Base-by-base conservation (phyloP, 2,329 filamentous ascomycete genomes). In the Chaetomiaceae sp. region DNA sequence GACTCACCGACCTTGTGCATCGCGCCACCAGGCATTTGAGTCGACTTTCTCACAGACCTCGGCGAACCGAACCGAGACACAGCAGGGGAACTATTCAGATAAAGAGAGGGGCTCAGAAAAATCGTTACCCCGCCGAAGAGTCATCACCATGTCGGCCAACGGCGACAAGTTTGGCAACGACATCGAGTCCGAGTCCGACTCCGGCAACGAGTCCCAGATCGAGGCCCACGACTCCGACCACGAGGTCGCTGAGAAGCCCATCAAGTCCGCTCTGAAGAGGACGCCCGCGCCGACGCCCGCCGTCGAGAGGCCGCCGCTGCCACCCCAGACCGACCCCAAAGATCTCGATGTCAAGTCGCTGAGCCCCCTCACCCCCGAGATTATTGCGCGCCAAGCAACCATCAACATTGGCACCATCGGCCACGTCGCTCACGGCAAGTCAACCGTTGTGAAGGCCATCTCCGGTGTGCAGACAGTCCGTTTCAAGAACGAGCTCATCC, bases 321-420 rank as follows among this genome's bases (percentile, higher is more conserved):
- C 94, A 65, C 89, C 91, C 64, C 94, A 99, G 78, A 95, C 94
- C 62, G 89, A 99, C 64, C 90, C 94, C 66, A 84, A 87, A 71
- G 87, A 91, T 64, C 82, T 99, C 67, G 89, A 97, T 68, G 81
- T 96, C 66, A 81, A 83, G 62, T 83, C 75, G 49, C 78, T 99
- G 65, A 89, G 81, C 62, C 92, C 94, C 54, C 78, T 96, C 65
- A 95, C 92, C 15, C 91, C 91, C 62, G 92, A 97, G 72, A 97
- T 99, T 69, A 99, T 99, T 69, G 90, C 91, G 58, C 84, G 94
- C 67, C 94, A 99, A 81, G 94, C 94, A 52, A 99, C 94, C 53
- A 96, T 97, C 80, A 97, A 97, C 76, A 96, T 97, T 66, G 94
- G 92, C 61, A 96, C 94, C 58, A 97, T 99, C 72, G 92, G 92